These are phyloP conservation scores for Stereum hirsutum DNA, from an alignment of 1,284 basidiomycete species.

Conservation along the genomic window DNA sequence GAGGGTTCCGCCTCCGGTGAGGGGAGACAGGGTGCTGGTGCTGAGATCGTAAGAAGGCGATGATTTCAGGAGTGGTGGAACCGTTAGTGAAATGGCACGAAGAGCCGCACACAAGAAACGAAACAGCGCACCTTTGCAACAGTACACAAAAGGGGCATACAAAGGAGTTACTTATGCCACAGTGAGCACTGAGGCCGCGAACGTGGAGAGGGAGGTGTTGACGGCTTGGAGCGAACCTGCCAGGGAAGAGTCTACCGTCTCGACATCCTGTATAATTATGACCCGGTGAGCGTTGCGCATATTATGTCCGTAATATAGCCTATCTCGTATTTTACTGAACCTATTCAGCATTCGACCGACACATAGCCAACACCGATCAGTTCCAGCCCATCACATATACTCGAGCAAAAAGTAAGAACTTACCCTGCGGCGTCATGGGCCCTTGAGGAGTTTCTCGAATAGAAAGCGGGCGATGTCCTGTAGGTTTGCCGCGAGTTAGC, in stretches of 20 bases:
- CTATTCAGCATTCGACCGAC: constrained; percentile 55
- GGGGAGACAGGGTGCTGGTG: constrained; percentile 46
- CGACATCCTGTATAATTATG: constrained; percentile 47
- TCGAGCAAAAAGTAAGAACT: too few relatives aligned
- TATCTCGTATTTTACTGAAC: constrained; percentile 54
- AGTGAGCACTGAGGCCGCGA: constrained; percentile 60
- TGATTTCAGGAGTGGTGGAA: constrained; percentile 35
- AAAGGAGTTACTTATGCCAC: constrained; percentile 33
- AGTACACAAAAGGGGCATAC: too few relatives aligned
- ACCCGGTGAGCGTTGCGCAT: neutral
- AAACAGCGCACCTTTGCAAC: too few relatives aligned
- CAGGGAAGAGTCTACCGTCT: constrained; percentile 70
- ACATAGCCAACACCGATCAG: too few relatives aligned
- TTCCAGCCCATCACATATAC: too few relatives aligned
- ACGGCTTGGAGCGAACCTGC: constrained; percentile 64
- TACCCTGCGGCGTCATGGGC: too few relatives aligned
- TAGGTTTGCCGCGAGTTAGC: too few relatives aligned
- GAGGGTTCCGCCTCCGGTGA: constrained; percentile 43
- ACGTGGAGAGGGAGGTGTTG: constrained; percentile 63
- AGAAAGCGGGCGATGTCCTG: constrained; percentile 65
- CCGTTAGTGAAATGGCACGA: constrained; percentile 40
- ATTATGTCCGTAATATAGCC: neutral
- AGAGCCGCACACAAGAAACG: too few relatives aligned
- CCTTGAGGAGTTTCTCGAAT: constrained; percentile 53
- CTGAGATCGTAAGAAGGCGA: constrained; percentile 69